Evolutionary conservation across 345 rosid genomes (phyloP).

Genomic region (Bruguiera parviflora): DNA sequence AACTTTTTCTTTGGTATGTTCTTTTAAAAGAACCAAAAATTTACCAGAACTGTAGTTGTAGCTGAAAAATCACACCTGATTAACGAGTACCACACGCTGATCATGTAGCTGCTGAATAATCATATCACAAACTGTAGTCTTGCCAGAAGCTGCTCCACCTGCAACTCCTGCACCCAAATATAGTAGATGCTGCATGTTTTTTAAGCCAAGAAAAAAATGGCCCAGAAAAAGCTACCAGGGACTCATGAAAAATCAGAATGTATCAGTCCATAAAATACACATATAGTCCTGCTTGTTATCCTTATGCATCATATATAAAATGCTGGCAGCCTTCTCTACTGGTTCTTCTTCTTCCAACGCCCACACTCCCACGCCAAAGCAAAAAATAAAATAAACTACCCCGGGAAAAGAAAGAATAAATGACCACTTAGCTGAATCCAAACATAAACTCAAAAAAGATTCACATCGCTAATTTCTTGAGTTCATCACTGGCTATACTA

Average conservation of each 20-base stretch:
- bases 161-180: constrained; percentile 64
- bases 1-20: too few relatives aligned
- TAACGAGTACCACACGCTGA: constrained; percentile 95
- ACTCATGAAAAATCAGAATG: neutral
- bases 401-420: too few relatives aligned
- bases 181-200: neutral
- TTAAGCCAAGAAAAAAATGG: neutral
- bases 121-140: constrained; percentile 98
- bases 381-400: neutral
- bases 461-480: too few relatives aligned
- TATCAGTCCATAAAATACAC: neutral
- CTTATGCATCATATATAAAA: neutral
- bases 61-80: constrained; percentile 51
- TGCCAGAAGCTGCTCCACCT: constrained; percentile 98
- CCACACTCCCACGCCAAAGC: neutral
- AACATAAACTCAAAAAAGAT: too few relatives aligned
- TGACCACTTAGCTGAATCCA: too few relatives aligned
- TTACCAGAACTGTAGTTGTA: neutral
- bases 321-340: neutral
- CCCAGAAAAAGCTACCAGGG: neutral
- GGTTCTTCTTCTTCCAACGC: neutral
- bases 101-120: constrained; percentile 99
- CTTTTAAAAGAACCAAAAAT: neutral
- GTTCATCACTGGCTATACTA: too few relatives aligned
- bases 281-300: neutral